These are phyloP conservation scores for Auxenochlorella pyrenoidosa DNA, from an alignment of 139 green algal species.

Conservation along the genomic window DNA sequence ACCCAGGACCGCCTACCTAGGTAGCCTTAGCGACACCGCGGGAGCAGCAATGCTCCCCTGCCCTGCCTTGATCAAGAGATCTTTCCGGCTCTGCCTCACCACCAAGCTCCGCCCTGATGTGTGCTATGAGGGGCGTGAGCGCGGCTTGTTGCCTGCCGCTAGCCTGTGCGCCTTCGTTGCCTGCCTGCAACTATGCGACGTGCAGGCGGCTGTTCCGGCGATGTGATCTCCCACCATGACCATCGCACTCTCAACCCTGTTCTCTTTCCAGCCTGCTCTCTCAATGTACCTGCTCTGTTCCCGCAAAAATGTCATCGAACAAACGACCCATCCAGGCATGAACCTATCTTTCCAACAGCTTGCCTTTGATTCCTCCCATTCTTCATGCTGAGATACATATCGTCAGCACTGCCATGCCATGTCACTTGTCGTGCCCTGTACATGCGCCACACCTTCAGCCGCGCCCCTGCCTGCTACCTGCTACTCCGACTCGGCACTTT, in stretches of 20 bases:
- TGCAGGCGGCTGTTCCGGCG: background rate
- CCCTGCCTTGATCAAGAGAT: background rate
- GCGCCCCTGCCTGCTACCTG: background rate
- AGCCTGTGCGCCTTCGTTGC: background rate
- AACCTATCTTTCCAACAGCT: background rate
- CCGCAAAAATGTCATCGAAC: too few species aligned
- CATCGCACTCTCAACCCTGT: background rate
- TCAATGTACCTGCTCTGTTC: too few species aligned
- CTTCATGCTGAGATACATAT: background rate
- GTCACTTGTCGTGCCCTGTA: background rate
- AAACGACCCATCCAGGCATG: background rate
- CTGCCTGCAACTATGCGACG: background rate
- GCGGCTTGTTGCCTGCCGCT: background rate
- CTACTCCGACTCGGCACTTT: background rate
- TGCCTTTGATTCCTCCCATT: slow-evolving; percentile 1
- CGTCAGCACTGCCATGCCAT: background rate
- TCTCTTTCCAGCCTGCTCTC: too few species aligned
- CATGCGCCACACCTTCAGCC: too few species aligned
- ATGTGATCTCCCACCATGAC: background rate
- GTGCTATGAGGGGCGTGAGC: fast-evolving
- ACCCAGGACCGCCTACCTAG: background rate
- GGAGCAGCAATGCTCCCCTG: slow-evolving; percentile 1
- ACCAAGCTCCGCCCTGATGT: background rate
- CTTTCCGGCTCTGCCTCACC: background rate
- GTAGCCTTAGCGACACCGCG: background rate